Conservation (phyloP, 192 early-diverging fungal species). For the Mycoemilia scoparia region DNA sequence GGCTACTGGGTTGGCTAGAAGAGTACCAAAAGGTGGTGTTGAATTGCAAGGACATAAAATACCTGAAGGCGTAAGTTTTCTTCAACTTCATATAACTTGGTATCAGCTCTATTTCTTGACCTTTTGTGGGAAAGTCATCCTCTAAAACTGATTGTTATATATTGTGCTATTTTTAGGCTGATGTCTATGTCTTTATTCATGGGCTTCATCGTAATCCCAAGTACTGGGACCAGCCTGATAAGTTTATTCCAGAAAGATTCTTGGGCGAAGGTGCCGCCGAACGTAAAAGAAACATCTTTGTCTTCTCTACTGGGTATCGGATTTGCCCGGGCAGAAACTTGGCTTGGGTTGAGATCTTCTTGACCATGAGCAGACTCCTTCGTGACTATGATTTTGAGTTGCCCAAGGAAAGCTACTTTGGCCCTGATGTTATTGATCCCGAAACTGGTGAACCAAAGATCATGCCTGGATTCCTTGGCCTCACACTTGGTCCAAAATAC, state of each 20-base stretch:
- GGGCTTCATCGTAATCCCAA: slow-evolving; percentile 11
- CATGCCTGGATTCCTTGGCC: too few relatives aligned
- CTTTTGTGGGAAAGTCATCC: too few relatives aligned
- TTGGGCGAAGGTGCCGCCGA: slow-evolving; percentile 6
- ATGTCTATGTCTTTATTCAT: slow-evolving; percentile 11
- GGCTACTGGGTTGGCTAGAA: slow-evolving; percentile 7
- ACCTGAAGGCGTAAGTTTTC: slow-evolving; percentile 12
- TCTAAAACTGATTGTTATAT: too few relatives aligned
- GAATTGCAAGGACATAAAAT: slow-evolving; percentile 15
- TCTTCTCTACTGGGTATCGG: slow-evolving; percentile 13
- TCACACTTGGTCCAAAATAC: too few relatives aligned
- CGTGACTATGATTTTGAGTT: slow-evolving; percentile 19
- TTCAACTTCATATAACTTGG: too few relatives aligned
- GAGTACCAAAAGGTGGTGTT: slow-evolving; percentile 13
- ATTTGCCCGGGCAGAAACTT: slow-evolving; percentile 16
- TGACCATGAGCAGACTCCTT: slow-evolving; percentile 12
- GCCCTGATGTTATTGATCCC: slow-evolving; percentile 9
- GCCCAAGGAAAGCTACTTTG: slow-evolving; percentile 15
- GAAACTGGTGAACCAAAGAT: too few relatives aligned
- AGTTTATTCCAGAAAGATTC: slow-evolving; percentile 11
- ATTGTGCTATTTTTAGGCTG: too few relatives aligned
- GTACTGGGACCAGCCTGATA: slow-evolving; percentile 9
- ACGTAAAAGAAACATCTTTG: slow-evolving; percentile 8
- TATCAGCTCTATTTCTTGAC: too few relatives aligned
- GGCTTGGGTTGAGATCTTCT: slow-evolving; percentile 15